Evolutionary conservation across 2,329 filamentous ascomycete genomes (phyloP), one percentile per base, ranked within the genome.

Genomic region (Pseudocercospora crystallina): DNA sequence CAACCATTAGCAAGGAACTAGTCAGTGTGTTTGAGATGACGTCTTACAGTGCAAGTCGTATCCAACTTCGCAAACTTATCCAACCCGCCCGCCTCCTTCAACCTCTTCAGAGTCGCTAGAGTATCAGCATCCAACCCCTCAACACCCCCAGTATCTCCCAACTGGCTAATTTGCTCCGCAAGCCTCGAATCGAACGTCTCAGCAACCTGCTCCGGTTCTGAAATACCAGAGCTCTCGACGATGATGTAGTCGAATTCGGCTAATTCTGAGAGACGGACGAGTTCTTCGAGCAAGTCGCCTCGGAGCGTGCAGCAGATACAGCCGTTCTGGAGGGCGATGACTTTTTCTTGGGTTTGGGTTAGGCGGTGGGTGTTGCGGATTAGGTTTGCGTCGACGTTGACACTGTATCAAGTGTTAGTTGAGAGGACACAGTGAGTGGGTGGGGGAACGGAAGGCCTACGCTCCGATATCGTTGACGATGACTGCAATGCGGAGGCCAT

Each of bases 221-320:
- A 87, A 56, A 89, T 86, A 0, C 86, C 84, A 2, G 80, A 85
- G 62, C 83, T 87, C 66, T 89, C 85, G 36, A 87, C 85, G 34
- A 88, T 73, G 20, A 89, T 80, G 64, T 89, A 89, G 64, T 89
- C 84, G 33, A 89, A 84, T 43, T 78, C 73, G 13, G 81, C 77
- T 1, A 82, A 75, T 61, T 84, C 79, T 0, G 84, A 78, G 1
- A 89, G 73, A 1, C 77, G 77, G 0, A 85, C 84, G 0, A 89
- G 77, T 64, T 89, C 86, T 52, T 86, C 81, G 0, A 90, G 76
- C 1, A 89, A 69, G 49, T 89, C 86, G 1, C 85, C 85, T 3
- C 86, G 81, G 0, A 89, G 74, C 0, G 85, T 89, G 60, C 86
- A 90, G 73, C 86, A 90, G 61, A 90, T 90, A 58, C 86, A 89